Evolutionary conservation across 2,329 filamentous ascomycete genomes (phyloP).

Genomic region (Talaromyces pinophilus): DNA sequence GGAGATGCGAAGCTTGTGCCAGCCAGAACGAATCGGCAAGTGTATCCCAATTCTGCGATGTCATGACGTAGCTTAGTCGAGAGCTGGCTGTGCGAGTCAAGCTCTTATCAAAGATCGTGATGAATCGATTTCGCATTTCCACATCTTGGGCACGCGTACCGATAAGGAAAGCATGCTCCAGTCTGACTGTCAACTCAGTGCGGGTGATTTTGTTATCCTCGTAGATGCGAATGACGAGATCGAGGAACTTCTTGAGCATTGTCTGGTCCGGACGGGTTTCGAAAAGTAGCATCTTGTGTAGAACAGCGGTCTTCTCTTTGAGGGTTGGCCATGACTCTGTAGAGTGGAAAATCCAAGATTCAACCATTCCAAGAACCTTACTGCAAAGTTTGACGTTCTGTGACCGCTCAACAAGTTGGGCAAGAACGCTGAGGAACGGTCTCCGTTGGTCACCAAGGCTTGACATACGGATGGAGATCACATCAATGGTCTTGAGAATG

Average conservation of each 20-base stretch:
- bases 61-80: conserved; percentile 83
- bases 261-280: conserved; percentile 80
- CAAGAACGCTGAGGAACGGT: conserved; percentile 92
- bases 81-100: conserved; percentile 89
- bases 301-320: conserved; percentile 96
- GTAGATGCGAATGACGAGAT: conserved; percentile 96
- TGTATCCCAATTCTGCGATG: conserved; percentile 95
- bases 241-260: conserved; percentile 87
- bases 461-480: conserved; percentile 89
- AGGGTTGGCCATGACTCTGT: conserved; percentile 94
- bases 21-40: conserved; percentile 96
- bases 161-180: conserved; percentile 98
- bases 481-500: conserved; percentile 93
- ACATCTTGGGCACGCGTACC: conserved; percentile 91
- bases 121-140: conserved; percentile 94
- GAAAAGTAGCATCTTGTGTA: conserved; percentile 99
- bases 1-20: conserved; percentile 87
- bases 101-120: conserved; percentile 93
- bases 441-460: conserved; percentile 85
- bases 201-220: conserved; percentile 94
- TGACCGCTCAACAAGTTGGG: conserved; percentile 93
- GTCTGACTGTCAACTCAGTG: conserved; percentile 91
- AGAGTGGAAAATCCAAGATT: conserved; percentile 93
- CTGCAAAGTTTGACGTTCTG: conserved; percentile 82
- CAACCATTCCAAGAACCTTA: conserved; percentile 91